Percentiles rank a stretch among this genome's conserved stretches.
Evolutionary conservation across 2,329 filamentous ascomycete genomes (phyloP).

Genomic region (Aspergillus neoniger): DNA sequence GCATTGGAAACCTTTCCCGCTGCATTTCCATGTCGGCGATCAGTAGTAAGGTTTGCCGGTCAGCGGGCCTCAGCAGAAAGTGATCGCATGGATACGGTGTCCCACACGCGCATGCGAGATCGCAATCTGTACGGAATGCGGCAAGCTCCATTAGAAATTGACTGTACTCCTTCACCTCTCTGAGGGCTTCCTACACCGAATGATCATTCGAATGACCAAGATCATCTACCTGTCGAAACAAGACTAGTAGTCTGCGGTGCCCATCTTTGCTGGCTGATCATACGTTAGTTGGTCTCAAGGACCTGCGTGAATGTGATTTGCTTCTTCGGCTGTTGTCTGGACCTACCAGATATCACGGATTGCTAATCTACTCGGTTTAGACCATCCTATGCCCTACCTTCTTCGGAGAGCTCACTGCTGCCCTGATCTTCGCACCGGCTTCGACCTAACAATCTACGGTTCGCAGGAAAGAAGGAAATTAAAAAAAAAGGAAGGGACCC

Average conservation of each 20-base stretch:
- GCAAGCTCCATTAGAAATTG: neutral
- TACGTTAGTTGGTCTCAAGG: neutral
- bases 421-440: neutral
- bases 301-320: neutral
- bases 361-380: neutral
- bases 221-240: neutral
- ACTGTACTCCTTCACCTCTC: neutral
- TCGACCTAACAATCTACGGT: neutral
- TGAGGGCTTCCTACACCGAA: neutral
- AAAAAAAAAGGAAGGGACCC: neutral
- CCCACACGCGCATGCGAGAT: conserved; percentile 1
- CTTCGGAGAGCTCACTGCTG: neutral
- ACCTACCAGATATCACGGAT: neutral
- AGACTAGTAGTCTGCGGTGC: neutral
- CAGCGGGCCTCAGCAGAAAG: neutral
- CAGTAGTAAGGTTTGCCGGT: neutral
- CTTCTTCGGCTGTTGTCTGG: neutral
- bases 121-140: neutral
- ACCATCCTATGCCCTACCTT: neutral
- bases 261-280: neutral
- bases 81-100: neutral
- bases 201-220: neutral
- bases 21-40: neutral
- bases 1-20: neutral
- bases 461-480: neutral